Evolutionary conservation across 75 land plant genomes (phyloP).

Genomic region (Cryptomeria japonica): DNA sequence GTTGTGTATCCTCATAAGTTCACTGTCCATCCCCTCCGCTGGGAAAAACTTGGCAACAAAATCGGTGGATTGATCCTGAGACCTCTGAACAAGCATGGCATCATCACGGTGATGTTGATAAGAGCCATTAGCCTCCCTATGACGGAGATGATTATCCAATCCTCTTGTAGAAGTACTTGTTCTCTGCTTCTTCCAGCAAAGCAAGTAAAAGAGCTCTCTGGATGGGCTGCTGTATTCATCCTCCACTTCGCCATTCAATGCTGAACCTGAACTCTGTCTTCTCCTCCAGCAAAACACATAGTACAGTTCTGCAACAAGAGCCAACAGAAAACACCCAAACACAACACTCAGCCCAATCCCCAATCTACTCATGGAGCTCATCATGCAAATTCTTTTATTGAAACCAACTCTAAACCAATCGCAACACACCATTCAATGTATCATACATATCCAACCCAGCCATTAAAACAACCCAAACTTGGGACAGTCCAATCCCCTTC

Average conservation of each 20-base stretch:
- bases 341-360: conserved; percentile 64
- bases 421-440: not conserved
- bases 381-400: conserved; percentile 6
- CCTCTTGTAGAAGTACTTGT: conserved; percentile 29
- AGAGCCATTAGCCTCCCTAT: not conserved
- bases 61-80: conserved; percentile 23
- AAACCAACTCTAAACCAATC: not conserved
- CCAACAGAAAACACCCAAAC: conserved; percentile 54
- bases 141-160: conserved; percentile 21
- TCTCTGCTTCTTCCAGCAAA: conserved; percentile 53
- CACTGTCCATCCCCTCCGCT: conserved; percentile 35
- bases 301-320: conserved; percentile 66
- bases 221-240: conserved; percentile 36
- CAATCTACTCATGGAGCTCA: conserved; percentile 52
- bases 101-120: not conserved
- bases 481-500: not conserved
- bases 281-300: conserved; percentile 71
- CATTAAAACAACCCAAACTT: not conserved
- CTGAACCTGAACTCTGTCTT: conserved; percentile 19
- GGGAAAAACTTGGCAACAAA: conserved; percentile 10
- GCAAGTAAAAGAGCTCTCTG: conserved; percentile 32
- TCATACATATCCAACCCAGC: not conserved
- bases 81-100: conserved; percentile 17
- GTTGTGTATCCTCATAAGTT: conserved; percentile 54
- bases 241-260: conserved; percentile 29